A percentile compares a stretch with the other conserved stretches of the same genome.
Conservation (phyloP, 78 protist genomes). For the Cavenderia fasciculata region DNA sequence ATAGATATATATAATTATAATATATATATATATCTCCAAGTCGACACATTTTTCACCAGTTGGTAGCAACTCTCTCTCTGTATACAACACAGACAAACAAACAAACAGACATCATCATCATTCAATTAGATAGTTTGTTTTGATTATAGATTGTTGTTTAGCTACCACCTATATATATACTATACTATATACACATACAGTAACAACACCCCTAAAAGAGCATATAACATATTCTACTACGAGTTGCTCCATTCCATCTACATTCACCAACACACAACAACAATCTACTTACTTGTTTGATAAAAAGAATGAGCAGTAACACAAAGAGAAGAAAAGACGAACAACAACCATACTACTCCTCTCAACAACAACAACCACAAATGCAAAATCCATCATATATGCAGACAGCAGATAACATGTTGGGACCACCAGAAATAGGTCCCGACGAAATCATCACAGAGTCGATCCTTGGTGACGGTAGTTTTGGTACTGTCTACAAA, state of each 20-base stretch:
- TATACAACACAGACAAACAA: background rate
- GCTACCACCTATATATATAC: no score
- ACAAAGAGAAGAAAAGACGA: background rate
- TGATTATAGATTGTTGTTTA: no score
- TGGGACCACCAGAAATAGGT: constrained; percentile 69
- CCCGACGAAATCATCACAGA: constrained; percentile 56
- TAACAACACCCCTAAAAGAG: no score
- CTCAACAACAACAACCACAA: background rate
- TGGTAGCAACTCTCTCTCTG: no score
- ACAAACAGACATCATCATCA: background rate
- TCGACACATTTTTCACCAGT: no score
- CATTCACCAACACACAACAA: no score
- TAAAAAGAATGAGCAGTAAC: background rate
- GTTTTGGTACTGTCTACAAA: constrained; percentile 81
- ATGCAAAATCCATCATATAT: background rate
- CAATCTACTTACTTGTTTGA: no score
- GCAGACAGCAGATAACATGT: constrained; percentile 1
- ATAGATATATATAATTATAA: no score
- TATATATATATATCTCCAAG: background rate
- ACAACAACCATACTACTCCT: background rate
- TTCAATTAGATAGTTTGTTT: background rate
- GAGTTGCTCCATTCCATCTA: no score
- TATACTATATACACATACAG: no score
- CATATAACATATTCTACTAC: no score
- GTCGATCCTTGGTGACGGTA: constrained; percentile 69